Evolutionary conservation across 768 basidiomycete genomes (phyloP).

Genomic region (Suillus subaureus): DNA sequence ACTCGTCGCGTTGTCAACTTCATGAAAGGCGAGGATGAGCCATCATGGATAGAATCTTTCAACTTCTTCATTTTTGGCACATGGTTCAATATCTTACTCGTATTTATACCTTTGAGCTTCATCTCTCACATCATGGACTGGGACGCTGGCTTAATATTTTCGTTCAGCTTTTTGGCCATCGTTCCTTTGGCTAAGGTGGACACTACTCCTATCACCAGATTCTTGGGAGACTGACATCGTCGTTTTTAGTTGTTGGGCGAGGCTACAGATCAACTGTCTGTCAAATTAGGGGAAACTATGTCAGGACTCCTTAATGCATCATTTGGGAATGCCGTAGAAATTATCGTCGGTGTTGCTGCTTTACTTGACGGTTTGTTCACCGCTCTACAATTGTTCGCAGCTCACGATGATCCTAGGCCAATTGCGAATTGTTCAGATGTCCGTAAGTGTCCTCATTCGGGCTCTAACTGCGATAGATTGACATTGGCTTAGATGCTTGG

Average conservation of each 20-base stretch:
- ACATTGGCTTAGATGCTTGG: conserved; percentile 68
- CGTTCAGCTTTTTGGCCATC: conserved; percentile 80
- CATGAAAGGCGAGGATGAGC: conserved; percentile 61
- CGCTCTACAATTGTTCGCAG: conserved; percentile 10
- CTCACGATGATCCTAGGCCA: conserved; percentile 51
- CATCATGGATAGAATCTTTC: conserved; percentile 59
- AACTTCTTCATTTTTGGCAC: conserved; percentile 62
- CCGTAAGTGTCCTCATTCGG: conserved; percentile 45
- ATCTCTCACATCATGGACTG: conserved; percentile 65
- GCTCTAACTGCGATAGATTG: background rate
- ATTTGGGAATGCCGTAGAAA: conserved; percentile 84
- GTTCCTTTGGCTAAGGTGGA: conserved; percentile 83
- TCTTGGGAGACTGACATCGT: background rate
- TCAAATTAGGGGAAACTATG: conserved; percentile 79
- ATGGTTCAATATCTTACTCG: conserved; percentile 75
- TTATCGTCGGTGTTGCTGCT: conserved; percentile 88
- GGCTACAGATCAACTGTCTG: conserved; percentile 79
- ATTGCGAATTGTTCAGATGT: conserved; percentile 89
- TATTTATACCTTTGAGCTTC: conserved; percentile 77
- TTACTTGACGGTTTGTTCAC: conserved; percentile 62
- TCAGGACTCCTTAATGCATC: conserved; percentile 87
- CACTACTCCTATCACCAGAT: background rate
- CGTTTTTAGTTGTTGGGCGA: conserved; percentile 67
- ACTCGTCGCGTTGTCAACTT: conserved; percentile 33
- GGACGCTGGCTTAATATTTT: conserved; percentile 77